Evolutionary conservation across 371 early-diverging fungal species (phyloP), one percentile per base, ranked within the genome.

Genomic region (Antonospora locustae): DNA sequence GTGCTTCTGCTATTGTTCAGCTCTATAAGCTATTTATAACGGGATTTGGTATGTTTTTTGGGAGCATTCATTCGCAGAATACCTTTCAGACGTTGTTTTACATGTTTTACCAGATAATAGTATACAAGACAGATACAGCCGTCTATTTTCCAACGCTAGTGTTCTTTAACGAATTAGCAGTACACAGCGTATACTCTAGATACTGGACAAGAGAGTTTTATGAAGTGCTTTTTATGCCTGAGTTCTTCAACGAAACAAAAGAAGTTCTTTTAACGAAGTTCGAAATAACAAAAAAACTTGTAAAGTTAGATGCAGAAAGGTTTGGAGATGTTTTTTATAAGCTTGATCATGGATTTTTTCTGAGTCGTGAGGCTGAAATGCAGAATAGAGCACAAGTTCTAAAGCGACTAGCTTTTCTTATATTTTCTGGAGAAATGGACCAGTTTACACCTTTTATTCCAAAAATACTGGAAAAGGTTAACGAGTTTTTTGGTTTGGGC

Each of bases 241-340:
- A 55, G 22, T 67, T 67, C 43, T 67, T 67, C 50, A n/a, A n/a
- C n/a, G n/a, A n/a, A n/a, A 58, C 19, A 44, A 36, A 53, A 34
- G 49, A 62, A 49, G n/a, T n/a, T n/a, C 23, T 50, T 16, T 19
- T 45, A 14, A 29, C 52, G 30, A 67, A 67, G 28, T 38, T 55
- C 20, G 17, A 14, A 12, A 28, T 49, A n/a, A 62, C 57, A 43
- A 50, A 46, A 38, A 41, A 57, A n/a, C 50, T 67, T 17, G 29
- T 43, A 1, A n/a, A 48, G 19, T 20, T 50, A 23, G 63, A 67
- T n/a, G 38, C 56, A 9, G 52, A 62, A 11, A 47, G 39, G 17
- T 40, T 67, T 6, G 36, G 20, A 32, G 67, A 67, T 20, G 40
- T 67, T 9, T 32, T 67, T 28, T 41, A 25, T 17, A 52, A 55